Conservation (phyloP, 2,329 filamentous ascomycete genomes). For the Davidsoniella virescens region DNA sequence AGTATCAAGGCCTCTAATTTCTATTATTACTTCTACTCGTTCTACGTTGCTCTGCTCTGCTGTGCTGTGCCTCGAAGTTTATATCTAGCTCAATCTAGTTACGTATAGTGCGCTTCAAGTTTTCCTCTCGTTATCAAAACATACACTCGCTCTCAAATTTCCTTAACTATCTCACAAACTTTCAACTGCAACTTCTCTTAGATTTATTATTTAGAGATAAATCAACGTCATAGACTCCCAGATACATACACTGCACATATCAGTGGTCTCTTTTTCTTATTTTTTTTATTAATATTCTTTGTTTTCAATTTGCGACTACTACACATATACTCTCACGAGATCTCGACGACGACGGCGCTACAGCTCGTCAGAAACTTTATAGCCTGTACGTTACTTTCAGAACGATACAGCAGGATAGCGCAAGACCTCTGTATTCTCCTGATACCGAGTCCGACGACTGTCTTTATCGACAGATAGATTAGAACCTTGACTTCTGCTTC, state of each 20-base stretch:
- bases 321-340: not conserved
- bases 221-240: too few species aligned
- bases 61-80: not conserved
- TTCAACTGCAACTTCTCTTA: not conserved
- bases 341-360: too few species aligned
- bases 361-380: not conserved
- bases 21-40: not conserved
- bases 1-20: conserved; percentile 1
- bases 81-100: not conserved
- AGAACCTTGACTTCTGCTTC: not conserved
- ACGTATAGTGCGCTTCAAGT: too few species aligned
- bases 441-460: too few species aligned
- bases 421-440: too few species aligned
- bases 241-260: too few species aligned
- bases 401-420: too few species aligned
- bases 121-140: too few species aligned
- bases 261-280: not conserved
- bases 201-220: too few species aligned
- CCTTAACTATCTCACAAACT: not conserved
- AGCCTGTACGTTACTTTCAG: not conserved
- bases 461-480: not conserved
- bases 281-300: not conserved
- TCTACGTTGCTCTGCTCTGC: too few species aligned
- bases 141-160: not conserved
- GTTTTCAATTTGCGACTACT: not conserved